Conservation (phyloP, 441 rosid genomes). For the Caryocar brasiliense region DNA sequence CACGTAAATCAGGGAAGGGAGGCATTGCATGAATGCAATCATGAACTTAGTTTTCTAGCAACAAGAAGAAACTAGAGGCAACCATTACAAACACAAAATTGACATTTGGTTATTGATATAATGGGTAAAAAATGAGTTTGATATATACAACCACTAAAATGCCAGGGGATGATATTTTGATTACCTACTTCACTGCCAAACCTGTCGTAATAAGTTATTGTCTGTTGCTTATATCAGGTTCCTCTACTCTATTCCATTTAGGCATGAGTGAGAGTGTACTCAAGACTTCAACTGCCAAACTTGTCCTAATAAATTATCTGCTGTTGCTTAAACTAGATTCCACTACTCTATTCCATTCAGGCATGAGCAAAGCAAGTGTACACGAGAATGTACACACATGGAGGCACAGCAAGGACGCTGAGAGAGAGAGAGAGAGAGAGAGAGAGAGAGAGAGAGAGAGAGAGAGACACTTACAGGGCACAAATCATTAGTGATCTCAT, state of each 20-base stretch:
- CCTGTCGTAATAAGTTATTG: neutral
- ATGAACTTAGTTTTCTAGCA: too few species aligned
- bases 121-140: too few species aligned
- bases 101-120: neutral
- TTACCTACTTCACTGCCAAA: neutral
- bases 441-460: slow-evolving; percentile 3
- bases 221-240: neutral
- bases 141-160: too few species aligned
- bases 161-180: too few species aligned
- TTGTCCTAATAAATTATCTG: neutral
- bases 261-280: neutral
- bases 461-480: slow-evolving; percentile 64
- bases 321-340: neutral
- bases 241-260: neutral
- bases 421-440: too few species aligned
- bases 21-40: neutral
- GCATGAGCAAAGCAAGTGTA: neutral
- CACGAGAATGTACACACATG: too few species aligned
- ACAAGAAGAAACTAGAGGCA: too few species aligned
- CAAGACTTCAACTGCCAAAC: neutral
- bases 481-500: slow-evolving; percentile 87
- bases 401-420: too few species aligned
- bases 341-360: neutral
- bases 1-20: slow-evolving; percentile 4
- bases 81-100: too few species aligned